Evolutionary conservation across 306 rosid species (phyloP).

Genomic region (Castanea mollissima): DNA sequence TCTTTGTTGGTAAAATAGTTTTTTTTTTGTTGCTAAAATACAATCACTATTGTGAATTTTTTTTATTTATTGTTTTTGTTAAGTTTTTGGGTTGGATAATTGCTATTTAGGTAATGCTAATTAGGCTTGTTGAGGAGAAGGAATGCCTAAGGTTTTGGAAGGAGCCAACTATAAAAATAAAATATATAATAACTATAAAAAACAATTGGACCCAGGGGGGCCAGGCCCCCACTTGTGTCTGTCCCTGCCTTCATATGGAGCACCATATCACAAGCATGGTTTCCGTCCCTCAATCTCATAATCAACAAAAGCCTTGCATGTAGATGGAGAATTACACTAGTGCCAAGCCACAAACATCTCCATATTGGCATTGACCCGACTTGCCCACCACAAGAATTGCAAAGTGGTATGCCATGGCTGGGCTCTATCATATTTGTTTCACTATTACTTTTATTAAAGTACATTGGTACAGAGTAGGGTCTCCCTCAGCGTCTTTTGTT

Average conservation of each 20-base stretch:
- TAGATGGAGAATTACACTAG: conserved; percentile 76
- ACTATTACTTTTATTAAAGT: conserved; percentile 20
- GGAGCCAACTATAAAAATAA: no score
- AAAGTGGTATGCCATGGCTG: conserved; percentile 36
- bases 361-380: conserved; percentile 16
- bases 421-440: conserved; percentile 70
- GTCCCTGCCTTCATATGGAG: conserved; percentile 40
- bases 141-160: no score
- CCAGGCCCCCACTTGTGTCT: no score
- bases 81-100: no score
- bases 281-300: conserved; percentile 77
- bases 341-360: conserved; percentile 85
- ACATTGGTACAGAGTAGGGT: background rate
- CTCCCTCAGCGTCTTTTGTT: conserved; percentile 18
- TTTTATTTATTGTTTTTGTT: no score
- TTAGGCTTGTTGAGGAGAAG: no score
- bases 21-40: no score
- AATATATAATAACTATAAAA: no score
- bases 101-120: no score
- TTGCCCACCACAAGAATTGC: conserved; percentile 84
- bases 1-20: no score
- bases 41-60: no score
- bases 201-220: no score
- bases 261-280: conserved; percentile 68
- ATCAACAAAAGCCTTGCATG: conserved; percentile 58